phyloP scores from a whole-genome alignment of 1,284 basidiomycete genomes.

The Chalciporus sp. region DNA sequence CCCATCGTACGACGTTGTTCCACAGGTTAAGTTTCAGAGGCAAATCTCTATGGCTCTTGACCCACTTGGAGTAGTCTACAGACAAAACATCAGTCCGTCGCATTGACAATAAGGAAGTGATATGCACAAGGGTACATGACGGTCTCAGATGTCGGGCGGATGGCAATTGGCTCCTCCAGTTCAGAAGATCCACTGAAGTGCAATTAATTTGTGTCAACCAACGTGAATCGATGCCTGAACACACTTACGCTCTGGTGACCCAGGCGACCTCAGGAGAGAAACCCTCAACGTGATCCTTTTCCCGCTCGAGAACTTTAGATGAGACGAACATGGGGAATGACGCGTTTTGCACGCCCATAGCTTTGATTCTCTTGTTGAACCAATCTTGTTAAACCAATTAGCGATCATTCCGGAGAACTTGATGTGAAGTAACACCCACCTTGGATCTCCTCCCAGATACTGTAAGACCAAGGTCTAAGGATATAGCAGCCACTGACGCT shows the following conservation, averaged over 20 bases:
- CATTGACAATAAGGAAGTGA: neutral
- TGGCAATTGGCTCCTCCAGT: slow-evolving; percentile 96
- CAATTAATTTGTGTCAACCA: neutral
- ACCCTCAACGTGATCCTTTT: slow-evolving; percentile 99
- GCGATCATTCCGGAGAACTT: slow-evolving; percentile 1
- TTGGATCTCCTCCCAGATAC: slow-evolving; percentile 97
- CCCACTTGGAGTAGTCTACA: slow-evolving; percentile 94
- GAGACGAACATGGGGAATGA: slow-evolving; percentile 99
- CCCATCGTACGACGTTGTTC: slow-evolving; percentile 99
- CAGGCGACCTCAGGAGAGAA: slow-evolving; percentile 99
- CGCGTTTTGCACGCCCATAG: slow-evolving; percentile 94
- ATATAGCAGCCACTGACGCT: slow-evolving; percentile 99
- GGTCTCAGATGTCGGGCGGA: slow-evolving; percentile 97
- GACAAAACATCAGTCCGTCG: slow-evolving; percentile 4
- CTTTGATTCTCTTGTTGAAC: slow-evolving; percentile 93
- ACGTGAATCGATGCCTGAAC: neutral
- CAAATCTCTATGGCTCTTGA: slow-evolving; percentile 96
- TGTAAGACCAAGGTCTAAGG: slow-evolving; percentile 96
- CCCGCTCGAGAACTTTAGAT: slow-evolving; percentile 87
- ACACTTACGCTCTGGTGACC: slow-evolving; percentile 92
- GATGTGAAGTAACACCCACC: slow-evolving; percentile 58
- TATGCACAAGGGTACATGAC: slow-evolving; percentile 94
- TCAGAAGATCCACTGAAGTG: slow-evolving; percentile 81
- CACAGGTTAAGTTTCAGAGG: slow-evolving; percentile 98
- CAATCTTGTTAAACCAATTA: slow-evolving; percentile 57